Percentiles rank a stretch among this genome's conserved stretches.
Conservation (phyloP, 2,329 filamentous ascomycete genomes). For the Talaromyces funiculosus region DNA sequence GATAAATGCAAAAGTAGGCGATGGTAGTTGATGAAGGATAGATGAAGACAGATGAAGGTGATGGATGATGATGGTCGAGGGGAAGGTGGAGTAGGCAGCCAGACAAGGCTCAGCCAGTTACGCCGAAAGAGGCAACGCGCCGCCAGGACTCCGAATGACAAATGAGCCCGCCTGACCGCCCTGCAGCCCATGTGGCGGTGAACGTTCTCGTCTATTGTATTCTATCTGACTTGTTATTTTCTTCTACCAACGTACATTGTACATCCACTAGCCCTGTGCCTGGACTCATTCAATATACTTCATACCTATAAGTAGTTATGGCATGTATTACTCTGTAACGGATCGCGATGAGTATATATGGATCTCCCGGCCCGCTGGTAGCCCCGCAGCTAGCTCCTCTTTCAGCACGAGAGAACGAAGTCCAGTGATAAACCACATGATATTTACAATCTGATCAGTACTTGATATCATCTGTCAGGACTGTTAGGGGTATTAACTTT, state of each 20-base stretch:
- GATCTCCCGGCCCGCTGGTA: background rate
- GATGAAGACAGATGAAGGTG: conserved; percentile 16
- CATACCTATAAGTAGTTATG: background rate
- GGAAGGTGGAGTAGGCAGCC: conserved; percentile 12
- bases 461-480: background rate
- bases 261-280: background rate
- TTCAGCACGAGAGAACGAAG: too few relatives aligned
- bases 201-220: background rate
- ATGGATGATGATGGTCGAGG: conserved; percentile 17
- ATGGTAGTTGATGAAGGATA: background rate
- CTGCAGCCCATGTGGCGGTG: background rate
- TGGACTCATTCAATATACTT: background rate
- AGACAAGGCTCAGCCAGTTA: conserved; percentile 2
- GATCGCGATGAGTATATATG: background rate
- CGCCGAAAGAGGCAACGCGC: conserved; percentile 3
- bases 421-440: background rate
- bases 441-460: background rate
- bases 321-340: background rate
- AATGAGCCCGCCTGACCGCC: conserved; percentile 6
- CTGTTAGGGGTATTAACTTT: background rate
- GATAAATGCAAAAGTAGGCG: background rate
- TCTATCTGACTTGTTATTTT: background rate
- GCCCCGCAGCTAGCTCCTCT: background rate
- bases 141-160: conserved; percentile 2
- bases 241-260: background rate